Conservation (phyloP, 352 stramenopile species). For the Phytopythium kandeliae region DNA sequence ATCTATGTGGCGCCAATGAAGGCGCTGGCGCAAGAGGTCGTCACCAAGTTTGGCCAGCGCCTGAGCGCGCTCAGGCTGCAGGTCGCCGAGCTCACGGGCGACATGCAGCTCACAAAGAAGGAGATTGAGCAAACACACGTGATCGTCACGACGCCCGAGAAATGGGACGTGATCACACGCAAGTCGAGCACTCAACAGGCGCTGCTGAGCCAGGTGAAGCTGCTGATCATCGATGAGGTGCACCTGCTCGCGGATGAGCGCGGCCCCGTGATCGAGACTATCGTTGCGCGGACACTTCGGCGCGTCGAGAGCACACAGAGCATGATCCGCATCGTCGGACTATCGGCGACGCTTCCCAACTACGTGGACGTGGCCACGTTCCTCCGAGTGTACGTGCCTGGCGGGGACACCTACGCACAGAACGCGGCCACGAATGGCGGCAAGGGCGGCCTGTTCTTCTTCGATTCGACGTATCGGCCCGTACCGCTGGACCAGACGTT, state of each 20-base stretch:
- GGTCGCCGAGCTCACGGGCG: constrained; percentile 95
- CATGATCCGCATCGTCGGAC: constrained; percentile 96
- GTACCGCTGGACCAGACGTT: constrained; percentile 99
- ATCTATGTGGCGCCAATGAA: constrained; percentile 98
- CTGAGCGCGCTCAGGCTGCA: constrained; percentile 50
- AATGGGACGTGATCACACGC: constrained; percentile 99
- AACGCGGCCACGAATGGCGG: constrained; percentile 73
- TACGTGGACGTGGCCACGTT: constrained; percentile 98
- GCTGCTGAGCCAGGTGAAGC: constrained; percentile 85
- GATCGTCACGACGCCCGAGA: constrained; percentile 98
- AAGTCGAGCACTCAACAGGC: constrained; percentile 93
- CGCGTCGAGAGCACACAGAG: constrained; percentile 96
- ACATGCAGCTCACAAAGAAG: constrained; percentile 97
- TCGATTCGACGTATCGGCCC: constrained; percentile 96
- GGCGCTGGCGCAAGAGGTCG: constrained; percentile 98
- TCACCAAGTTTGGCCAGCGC: constrained; percentile 96
- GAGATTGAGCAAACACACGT: constrained; percentile 96
- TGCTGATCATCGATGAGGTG: constrained; percentile 99
- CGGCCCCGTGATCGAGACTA: constrained; percentile 98
- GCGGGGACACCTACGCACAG: constrained; percentile 35
- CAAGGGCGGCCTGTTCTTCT: constrained; percentile 95
- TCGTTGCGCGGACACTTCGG: constrained; percentile 97
- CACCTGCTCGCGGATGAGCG: constrained; percentile 98
- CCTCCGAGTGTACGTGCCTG: constrained; percentile 89
- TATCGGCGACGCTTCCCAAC: constrained; percentile 99